Percentiles rank a stretch among this genome's conserved stretches.
Evolutionary conservation across 305 asterid genomes (phyloP).

Genomic region (Fraxinus angustifolia): DNA sequence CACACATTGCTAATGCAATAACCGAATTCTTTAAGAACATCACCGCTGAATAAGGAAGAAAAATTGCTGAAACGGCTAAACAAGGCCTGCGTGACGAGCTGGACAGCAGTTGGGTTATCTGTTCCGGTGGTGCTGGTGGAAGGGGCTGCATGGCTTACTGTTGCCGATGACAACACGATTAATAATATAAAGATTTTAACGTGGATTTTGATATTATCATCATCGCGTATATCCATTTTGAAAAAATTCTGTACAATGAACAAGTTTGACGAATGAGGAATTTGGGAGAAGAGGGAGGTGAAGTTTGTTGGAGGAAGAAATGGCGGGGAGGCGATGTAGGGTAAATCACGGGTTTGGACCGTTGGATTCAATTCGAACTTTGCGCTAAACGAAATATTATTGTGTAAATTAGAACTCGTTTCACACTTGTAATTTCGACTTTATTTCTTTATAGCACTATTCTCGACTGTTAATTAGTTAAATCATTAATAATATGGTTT

Average conservation of each 20-base stretch:
- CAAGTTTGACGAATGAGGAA: neutral
- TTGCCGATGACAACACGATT: slow-evolving; percentile 16
- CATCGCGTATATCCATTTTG: slow-evolving; percentile 1
- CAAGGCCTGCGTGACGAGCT: slow-evolving; percentile 50
- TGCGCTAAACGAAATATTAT: neutral
- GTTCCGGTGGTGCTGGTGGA: neutral
- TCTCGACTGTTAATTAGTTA: no score
- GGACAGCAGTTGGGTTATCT: slow-evolving; percentile 39
- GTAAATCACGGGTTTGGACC: slow-evolving; percentile 27
- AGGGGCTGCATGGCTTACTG: slow-evolving; percentile 29
- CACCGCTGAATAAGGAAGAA: slow-evolving; percentile 50
- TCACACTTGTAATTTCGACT: no score
- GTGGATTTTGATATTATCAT: slow-evolving; percentile 7
- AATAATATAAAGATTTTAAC: neutral
- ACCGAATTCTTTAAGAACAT: slow-evolving; percentile 38
- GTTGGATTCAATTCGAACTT: slow-evolving; percentile 29
- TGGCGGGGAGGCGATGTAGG: slow-evolving; percentile 80
- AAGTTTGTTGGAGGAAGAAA: slow-evolving; percentile 50
- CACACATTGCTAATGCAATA: slow-evolving; percentile 77
- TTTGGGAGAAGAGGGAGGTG: slow-evolving; percentile 27
- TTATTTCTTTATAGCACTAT: no score
- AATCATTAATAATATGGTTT: neutral
- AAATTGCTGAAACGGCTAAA: slow-evolving; percentile 57
- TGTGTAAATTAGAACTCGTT: neutral
- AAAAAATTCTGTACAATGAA: neutral